Evolutionary conservation across 2,329 filamentous ascomycete genomes (phyloP), one percentile per base, ranked within the genome.

Genomic region (Aspergillus eucalypticola): DNA sequence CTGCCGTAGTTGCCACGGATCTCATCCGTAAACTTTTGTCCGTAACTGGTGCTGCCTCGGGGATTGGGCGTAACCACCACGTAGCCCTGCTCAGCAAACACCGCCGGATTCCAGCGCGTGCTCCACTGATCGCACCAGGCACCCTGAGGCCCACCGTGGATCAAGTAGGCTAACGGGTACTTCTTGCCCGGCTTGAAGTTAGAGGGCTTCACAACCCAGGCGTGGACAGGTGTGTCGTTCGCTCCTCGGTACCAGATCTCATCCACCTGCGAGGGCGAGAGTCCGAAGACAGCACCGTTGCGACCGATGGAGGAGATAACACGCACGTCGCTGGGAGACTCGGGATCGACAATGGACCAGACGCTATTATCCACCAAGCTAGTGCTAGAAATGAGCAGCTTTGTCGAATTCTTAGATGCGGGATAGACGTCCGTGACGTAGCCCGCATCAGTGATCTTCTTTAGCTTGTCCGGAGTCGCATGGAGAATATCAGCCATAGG

Each of bases 21-120:
- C 0, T 78, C 76, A 61, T 84, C 83, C 1, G 82, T 84, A 58
- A 85, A 81, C 3, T 75, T 71, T 67, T 85, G 75, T 1, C 85
- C 86, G 60, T 84, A 88, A 0, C 84, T 83, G 2, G 78, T 80
- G 58, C 83, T 86, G 19, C 85, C 86, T 0, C 83, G 83, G 2
- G 85, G 81, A 63, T 87, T 87, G 3, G 86, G 86, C 5, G 80
- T 75, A n/a, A 88, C 75, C 2, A 86, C 81, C 8, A 87, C 75
- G 60, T 87, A 88, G 8, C 85, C 86, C 67, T 87, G 83, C 65
- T 86, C 83, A 3, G 85, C 85, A 74, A 84, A 87, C 3, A 84
- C 74, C 1, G 81, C 80, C 0, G 79, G 76, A 61, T 87, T 86
- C 80, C 81, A 84, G 63, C 84, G 72, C 4, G 77, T 81, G 53